Evolutionary conservation across 2,329 filamentous ascomycete species (phyloP), one percentile per base, ranked within the genome.

Genomic region (Lachnellula occidentalis): DNA sequence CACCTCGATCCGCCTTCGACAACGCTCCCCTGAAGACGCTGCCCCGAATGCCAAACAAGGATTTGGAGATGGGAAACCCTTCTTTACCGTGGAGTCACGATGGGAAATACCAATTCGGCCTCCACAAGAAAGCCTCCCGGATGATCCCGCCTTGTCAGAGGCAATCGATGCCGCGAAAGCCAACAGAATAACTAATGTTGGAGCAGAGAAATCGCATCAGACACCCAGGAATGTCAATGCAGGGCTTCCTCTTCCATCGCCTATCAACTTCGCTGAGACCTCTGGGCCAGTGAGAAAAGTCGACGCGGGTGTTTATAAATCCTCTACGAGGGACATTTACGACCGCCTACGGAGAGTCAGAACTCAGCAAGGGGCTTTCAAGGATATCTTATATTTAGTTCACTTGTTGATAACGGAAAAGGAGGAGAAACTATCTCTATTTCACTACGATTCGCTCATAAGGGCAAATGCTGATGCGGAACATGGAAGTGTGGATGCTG

Each of bases 391-490:
- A 2, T 67, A 69, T 1, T 59, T 87, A 7, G 79, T 86, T 14
- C 75, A 78, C 46, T 78, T 82, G 55, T 72, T 92, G 31, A 69
- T 91, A 12, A 71, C 70, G 42, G 71, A 76, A n/a, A 75, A 82
- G 15, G 69, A 73, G 1, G 78, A 85, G 63, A 67, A 70, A 49
- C 81, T 82, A 2, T 82, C 80, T 62, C 64, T 76, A 2, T 73
- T 78, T 51, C 72, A 90, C 49, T 96, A 94, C 70, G 84, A 89
- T 62, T 83, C 86, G 14, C 72, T 95, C 50, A 84, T 95, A 63
- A 77, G 85, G 56, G 82, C 85, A 46, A 91, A 95, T 71, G 76
- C 81, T 31, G 79, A 85, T 65, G 74, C 79, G 1, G 64, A 72
- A 34, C 67, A 79, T 50, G 92, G 91, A 8, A 90, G 87, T 5